Percentiles rank a stretch among this genome's conserved stretches.
Evolutionary conservation across 371 early-diverging fungal species (phyloP).

Genomic region (Blakeslea trispora): DNA sequence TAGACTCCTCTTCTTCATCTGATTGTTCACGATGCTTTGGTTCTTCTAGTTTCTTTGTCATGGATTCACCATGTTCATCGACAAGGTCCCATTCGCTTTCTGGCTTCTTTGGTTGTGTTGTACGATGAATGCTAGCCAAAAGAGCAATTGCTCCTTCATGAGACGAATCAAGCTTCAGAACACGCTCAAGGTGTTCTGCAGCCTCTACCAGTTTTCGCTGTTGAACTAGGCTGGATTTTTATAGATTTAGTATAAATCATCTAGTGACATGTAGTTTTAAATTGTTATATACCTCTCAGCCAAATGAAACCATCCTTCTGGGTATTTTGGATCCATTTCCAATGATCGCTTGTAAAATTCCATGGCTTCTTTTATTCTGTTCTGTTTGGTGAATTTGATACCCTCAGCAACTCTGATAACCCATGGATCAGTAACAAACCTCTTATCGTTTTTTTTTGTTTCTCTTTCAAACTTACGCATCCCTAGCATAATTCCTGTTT

Average conservation of each 20-base stretch:
- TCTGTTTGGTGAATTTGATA: constrained; percentile 30
- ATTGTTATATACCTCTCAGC: constrained; percentile 42
- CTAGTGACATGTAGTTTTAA: no score
- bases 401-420: constrained; percentile 44
- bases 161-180: constrained; percentile 32
- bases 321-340: constrained; percentile 55
- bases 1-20: neutral
- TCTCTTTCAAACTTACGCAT: constrained; percentile 36
- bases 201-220: constrained; percentile 34
- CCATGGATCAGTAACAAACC: neutral
- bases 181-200: constrained; percentile 37
- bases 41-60: constrained; percentile 2
- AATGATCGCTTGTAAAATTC: constrained; percentile 49
- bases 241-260: neutral
- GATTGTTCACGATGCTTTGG: neutral
- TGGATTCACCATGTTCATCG: constrained; percentile 22
- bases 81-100: constrained; percentile 33
- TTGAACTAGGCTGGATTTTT: constrained; percentile 28
- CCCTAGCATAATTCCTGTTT: constrained; percentile 48
- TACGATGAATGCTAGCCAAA: constrained; percentile 30
- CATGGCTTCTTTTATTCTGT: constrained; percentile 36
- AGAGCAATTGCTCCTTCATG: constrained; percentile 38
- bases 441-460: neutral
- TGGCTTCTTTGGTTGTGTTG: constrained; percentile 15
- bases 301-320: constrained; percentile 51